Conservation (phyloP, 805 yeast genomes). For the Kluyveromyces starmeri region DNA sequence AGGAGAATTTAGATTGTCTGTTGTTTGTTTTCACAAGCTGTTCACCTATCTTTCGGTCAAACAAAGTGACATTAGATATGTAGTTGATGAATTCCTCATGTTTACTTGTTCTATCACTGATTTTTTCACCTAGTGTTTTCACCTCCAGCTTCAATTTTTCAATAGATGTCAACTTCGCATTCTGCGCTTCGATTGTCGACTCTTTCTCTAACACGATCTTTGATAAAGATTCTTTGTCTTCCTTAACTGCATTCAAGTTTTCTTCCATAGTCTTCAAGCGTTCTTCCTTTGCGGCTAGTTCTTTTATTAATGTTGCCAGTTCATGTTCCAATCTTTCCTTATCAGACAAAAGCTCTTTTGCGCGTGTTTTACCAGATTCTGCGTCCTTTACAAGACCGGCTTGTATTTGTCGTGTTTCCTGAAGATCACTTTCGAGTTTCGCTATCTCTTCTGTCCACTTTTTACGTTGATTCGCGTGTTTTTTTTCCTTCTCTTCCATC, state of each 20-base stretch:
- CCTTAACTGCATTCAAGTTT: conserved; percentile 1
- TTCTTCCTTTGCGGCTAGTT: not conserved
- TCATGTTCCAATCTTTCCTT: conserved; percentile 1
- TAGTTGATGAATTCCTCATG: conserved; percentile 6
- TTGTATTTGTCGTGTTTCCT: not conserved
- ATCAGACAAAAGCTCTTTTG: not conserved
- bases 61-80: conserved; percentile 10
- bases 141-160: not conserved
- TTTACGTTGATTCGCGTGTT: not conserved
- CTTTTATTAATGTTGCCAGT: no score
- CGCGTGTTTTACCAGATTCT: not conserved
- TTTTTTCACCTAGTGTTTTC: no score
- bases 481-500: not conserved
- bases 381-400: not conserved
- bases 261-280: conserved; percentile 4
- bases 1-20: not conserved
- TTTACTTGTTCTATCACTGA: conserved; percentile 4
- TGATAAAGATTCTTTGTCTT: not conserved
- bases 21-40: not conserved
- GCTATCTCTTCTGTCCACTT: not conserved
- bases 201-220: conserved; percentile 3
- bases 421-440: not conserved
- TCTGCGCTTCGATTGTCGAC: not conserved
- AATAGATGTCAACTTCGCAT: not conserved
- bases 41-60: conserved; percentile 12